phyloP scores from a whole-genome alignment of 192 early-diverging fungal genomes.

The Gaertneriomyces sp. region DNA sequence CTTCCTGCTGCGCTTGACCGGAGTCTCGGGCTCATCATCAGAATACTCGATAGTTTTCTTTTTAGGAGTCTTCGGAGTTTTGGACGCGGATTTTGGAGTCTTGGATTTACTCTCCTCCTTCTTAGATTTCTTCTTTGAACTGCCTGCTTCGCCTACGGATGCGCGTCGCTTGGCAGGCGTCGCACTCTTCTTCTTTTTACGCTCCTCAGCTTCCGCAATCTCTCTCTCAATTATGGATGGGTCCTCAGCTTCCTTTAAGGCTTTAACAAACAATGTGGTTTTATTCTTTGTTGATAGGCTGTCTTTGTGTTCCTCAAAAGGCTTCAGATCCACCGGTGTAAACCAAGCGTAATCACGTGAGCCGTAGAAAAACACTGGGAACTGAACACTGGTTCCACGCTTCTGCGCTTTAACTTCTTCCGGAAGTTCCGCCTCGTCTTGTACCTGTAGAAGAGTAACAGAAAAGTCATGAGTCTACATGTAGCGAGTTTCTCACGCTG shows the following conservation, averaged over 20 bases:
- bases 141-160: background rate
- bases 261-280: constrained; percentile 1
- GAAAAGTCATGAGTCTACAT: background rate
- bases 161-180: background rate
- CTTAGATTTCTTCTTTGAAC: background rate
- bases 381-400: background rate
- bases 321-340: background rate
- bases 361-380: constrained; percentile 2
- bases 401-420: constrained; percentile 1
- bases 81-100: background rate
- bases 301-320: constrained; percentile 3
- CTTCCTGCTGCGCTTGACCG: background rate
- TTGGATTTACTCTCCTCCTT: background rate
- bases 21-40: background rate
- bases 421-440: constrained; percentile 1
- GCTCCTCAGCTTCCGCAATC: background rate
- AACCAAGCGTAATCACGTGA: constrained; percentile 3
- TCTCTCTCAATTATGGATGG: constrained; percentile 7
- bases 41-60: background rate
- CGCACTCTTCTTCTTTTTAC: background rate
- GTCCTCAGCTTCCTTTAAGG: constrained; percentile 4
- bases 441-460: background rate
- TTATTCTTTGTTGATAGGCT: background rate
- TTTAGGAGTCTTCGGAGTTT: background rate
- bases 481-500: background rate